Percentiles rank a stretch among this genome's conserved stretches.
Conservation (phyloP, 83 land plant genomes). For the Picea mariana region DNA sequence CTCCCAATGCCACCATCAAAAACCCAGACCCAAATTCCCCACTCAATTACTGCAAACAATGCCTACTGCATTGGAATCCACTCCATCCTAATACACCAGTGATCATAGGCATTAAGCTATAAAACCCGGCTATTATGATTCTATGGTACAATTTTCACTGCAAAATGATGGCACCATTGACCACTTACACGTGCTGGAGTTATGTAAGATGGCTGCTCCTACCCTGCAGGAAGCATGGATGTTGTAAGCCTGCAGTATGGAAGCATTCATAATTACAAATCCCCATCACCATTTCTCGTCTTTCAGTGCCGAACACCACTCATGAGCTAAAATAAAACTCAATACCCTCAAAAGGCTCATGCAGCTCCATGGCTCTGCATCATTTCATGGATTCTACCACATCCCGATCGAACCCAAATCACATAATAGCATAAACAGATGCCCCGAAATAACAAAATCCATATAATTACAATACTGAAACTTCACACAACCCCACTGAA, state of each 20-base stretch:
- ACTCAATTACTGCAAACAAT: conserved; percentile 14
- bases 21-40: conserved; percentile 7
- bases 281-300: conserved; percentile 6
- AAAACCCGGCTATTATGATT: conserved; percentile 6
- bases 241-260: neutral
- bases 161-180: neutral
- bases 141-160: conserved; percentile 11
- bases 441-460: neutral
- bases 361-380: neutral
- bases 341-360: neutral
- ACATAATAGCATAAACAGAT: neutral
- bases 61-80: conserved; percentile 16
- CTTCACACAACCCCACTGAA: neutral
- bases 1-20: conserved; percentile 16
- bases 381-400: neutral
- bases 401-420: neutral
- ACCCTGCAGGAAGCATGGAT: conserved; percentile 13
- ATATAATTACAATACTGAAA: neutral
- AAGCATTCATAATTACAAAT: neutral
- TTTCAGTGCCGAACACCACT: neutral
- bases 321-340: neutral
- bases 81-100: neutral
- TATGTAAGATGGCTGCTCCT: conserved; percentile 3
- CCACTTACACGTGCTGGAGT: neutral
- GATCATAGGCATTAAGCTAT: neutral